A percentile compares a stretch with the other conserved stretches of the same genome.
phyloP scores from a whole-genome alignment of 805 yeast species.

The Dipodascus albidus region DNA sequence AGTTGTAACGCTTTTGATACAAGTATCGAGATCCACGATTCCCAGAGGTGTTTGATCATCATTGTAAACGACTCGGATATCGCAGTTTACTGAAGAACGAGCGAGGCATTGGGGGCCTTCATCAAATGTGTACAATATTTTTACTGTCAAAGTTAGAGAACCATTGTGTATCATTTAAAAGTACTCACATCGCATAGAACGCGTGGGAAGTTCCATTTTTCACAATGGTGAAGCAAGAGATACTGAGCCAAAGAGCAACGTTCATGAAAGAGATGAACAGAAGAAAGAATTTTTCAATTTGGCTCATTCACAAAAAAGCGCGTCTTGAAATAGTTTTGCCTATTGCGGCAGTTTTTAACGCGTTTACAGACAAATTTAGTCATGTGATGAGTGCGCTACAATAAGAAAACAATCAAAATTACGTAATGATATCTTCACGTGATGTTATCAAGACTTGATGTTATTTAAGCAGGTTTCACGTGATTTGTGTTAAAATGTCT shows the following conservation, averaged over 20 bases:
- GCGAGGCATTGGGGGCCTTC: constrained; percentile 25
- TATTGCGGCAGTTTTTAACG: too few species aligned
- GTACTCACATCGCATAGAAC: neutral
- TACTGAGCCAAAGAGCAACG: neutral
- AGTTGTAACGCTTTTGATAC: constrained; percentile 24
- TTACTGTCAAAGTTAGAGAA: constrained; percentile 15
- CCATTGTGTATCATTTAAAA: neutral
- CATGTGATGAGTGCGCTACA: too few species aligned
- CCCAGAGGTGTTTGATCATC: constrained; percentile 18
- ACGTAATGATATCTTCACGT: too few species aligned
- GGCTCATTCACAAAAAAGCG: neutral
- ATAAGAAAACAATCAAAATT: too few species aligned
- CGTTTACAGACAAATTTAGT: too few species aligned
- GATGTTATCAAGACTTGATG: too few species aligned
- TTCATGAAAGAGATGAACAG: neutral
- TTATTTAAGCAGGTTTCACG: too few species aligned
- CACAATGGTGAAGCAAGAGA: neutral
- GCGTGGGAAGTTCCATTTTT: neutral
- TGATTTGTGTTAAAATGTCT: too few species aligned
- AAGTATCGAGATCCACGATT: constrained; percentile 21
- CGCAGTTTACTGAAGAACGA: constrained; percentile 15
- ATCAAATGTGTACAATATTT: constrained; percentile 29
- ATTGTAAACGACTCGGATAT: constrained; percentile 18
- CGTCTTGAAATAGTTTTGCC: too few species aligned
- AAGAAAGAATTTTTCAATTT: neutral